These are phyloP conservation scores for Sclerotinia subarctica DNA, from an alignment of 2,329 filamentous ascomycete species.

Conservation along the genomic window DNA sequence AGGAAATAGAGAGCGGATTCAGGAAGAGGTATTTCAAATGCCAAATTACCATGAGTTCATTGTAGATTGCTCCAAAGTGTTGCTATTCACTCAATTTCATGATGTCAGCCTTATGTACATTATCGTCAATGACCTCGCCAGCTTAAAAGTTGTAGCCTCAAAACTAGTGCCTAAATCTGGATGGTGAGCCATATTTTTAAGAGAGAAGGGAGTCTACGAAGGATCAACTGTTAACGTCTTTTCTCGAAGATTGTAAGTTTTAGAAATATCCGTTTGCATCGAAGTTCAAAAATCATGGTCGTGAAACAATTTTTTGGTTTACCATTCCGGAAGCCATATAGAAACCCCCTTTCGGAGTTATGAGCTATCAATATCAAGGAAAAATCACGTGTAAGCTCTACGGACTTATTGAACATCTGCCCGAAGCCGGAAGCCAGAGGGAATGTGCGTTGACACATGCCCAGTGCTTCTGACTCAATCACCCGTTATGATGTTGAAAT, in stretches of 20 bases:
- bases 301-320: conserved; percentile 1
- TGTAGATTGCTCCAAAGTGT: conserved; percentile 1
- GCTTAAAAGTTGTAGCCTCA: conserved; percentile 16
- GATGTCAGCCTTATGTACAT: conserved; percentile 20
- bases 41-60: conserved; percentile 4
- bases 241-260: background rate
- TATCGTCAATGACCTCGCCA: conserved; percentile 13
- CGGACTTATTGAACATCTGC: background rate
- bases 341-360: conserved; percentile 9
- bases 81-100: conserved; percentile 15
- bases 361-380: background rate
- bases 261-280: conserved; percentile 10
- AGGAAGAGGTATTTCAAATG: background rate
- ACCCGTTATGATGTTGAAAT: background rate
- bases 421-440: conserved; percentile 5
- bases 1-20: background rate
- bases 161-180: conserved; percentile 7
- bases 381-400: background rate
- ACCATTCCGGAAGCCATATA: conserved; percentile 13
- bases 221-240: background rate
- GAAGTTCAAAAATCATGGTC: background rate
- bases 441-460: conserved; percentile 14
- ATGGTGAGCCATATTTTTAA: conserved; percentile 6
- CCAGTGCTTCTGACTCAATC: conserved; percentile 11
- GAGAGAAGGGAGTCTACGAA: conserved; percentile 13